Percentiles rank a stretch among this genome's conserved stretches.
phyloP scores from a whole-genome alignment of 176 grass and related monocot species.

The Eragrostis curvula region DNA sequence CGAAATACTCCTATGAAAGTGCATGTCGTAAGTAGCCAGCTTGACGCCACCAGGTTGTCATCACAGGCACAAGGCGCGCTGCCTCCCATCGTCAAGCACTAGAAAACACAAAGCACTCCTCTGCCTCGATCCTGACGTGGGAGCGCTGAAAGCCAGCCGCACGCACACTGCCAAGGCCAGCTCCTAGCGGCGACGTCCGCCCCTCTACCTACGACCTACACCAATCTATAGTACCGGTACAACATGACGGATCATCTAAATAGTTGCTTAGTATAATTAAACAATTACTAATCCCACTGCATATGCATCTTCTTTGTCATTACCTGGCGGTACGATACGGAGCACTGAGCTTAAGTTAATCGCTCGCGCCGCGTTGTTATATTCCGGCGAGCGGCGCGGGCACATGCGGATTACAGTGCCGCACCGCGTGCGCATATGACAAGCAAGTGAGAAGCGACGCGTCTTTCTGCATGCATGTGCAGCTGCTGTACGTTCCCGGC shows the following conservation, averaged over 20 bases:
- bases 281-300: no score
- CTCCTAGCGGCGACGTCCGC: background rate
- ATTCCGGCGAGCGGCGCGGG: conserved; percentile 44
- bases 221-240: background rate
- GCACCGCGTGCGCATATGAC: conserved; percentile 10
- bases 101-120: conserved; percentile 41
- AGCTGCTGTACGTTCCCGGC: background rate
- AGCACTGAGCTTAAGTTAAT: background rate
- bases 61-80: background rate
- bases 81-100: conserved; percentile 66
- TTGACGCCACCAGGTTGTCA: no score
- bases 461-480: background rate
- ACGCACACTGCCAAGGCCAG: conserved; percentile 58
- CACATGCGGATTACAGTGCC: conserved; percentile 59
- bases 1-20: no score
- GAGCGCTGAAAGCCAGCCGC: conserved; percentile 56
- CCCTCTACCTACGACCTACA: background rate
- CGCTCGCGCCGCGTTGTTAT: conserved; percentile 4
- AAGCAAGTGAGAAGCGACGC: background rate
- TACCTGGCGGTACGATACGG: background rate
- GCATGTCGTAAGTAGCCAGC: no score
- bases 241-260: background rate
- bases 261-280: no score
- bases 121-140: conserved; percentile 42
- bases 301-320: background rate